These are phyloP conservation scores for Teunomyces barrocoloradensis DNA, from an alignment of 805 yeast species.

Conservation along the genomic window DNA sequence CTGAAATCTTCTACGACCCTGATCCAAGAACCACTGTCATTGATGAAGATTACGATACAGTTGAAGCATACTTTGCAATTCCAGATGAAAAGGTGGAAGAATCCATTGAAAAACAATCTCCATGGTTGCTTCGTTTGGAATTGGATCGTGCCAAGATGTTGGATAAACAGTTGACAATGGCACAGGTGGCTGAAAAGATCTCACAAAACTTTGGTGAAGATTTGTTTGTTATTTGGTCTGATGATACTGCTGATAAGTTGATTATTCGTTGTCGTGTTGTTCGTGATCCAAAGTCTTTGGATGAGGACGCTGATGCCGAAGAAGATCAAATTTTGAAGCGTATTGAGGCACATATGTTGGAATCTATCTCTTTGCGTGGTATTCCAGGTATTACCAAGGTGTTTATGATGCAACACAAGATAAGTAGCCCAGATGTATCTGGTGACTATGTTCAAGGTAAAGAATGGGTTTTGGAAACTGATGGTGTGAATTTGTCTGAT, in stretches of 20 bases:
- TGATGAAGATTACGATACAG: slow-evolving; percentile 95
- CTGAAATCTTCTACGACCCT: slow-evolving; percentile 97
- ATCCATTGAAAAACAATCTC: slow-evolving; percentile 90
- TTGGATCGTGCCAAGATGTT: slow-evolving; percentile 98
- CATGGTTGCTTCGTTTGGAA: slow-evolving; percentile 96
- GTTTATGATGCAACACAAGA: slow-evolving; percentile 83
- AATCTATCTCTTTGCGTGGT: slow-evolving; percentile 93
- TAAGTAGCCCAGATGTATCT: slow-evolving; percentile 65
- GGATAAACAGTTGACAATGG: slow-evolving; percentile 96
- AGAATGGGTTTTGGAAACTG: slow-evolving; percentile 99
- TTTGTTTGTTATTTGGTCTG: slow-evolving; percentile 97
- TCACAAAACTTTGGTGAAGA: slow-evolving; percentile 92
- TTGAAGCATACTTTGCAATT: slow-evolving; percentile 94
- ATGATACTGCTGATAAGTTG: slow-evolving; percentile 96
- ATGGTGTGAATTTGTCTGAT: slow-evolving; percentile 93
- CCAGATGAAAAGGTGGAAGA: slow-evolving; percentile 98
- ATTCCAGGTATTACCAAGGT: slow-evolving; percentile 89
- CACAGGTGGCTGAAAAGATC: slow-evolving; percentile 95
- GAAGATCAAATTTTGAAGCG: slow-evolving; percentile 96
- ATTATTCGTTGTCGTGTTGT: slow-evolving; percentile 97
- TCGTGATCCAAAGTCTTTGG: slow-evolving; percentile 90
- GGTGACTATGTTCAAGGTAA: slow-evolving; percentile 89
- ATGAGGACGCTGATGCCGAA: slow-evolving; percentile 91
- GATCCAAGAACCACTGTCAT: slow-evolving; percentile 97
- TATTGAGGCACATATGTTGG: slow-evolving; percentile 94